Base-by-base conservation (phyloP, 2,329 filamentous ascomycete species). In the Penicillium expansum region DNA sequence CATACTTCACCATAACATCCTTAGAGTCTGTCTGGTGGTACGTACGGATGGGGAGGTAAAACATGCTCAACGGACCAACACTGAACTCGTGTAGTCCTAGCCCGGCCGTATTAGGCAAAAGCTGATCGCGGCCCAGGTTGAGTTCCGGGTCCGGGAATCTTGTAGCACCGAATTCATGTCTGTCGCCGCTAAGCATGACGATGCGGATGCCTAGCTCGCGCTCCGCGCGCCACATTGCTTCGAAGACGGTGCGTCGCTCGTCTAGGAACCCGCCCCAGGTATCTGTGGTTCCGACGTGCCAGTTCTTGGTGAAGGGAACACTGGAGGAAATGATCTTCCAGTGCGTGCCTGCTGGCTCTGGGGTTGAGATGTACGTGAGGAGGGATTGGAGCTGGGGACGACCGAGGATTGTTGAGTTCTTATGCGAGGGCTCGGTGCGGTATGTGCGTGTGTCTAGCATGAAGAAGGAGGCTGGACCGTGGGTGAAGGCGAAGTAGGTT, bases 241-340 rank as follows among this genome's bases (percentile, higher is more conserved):
- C 89, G 14, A 99, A 86, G 27, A 97, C 83, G 54, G 80, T 81
- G 52, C 82, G 84, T 16, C 94, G 87, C 78, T 99, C 94, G 48
- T 82, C 77, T 2, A 97, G 80, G 73, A 96, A 97, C 0, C 93
- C 93, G 45, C 91, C 91, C 94, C 94, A 99, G 0, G 94, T 97
- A 70, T 99, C 94, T 59, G 87, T 82, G 2, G 86, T 86, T 62
- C 94, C 93, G 62, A 96, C 85, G 24, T 86, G 88, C 93, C 94
- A 99, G 74, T 99, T 99, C 77, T 96, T 96, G 7, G 94, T 97
- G 71, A 99, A 96, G 0, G 94, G 94, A 5, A 97, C 89, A 18
- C 90, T 92, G 38, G 90, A 92, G 18, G 92, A 87, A 49, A 99
- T 80, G 66, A 99, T 86, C 77, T 97, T 97, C 93, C 94, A 99